Percentiles rank a stretch among this genome's conserved stretches.
Conservation (phyloP, 2,329 filamentous ascomycete genomes). For the Alternaria postmessia region DNA sequence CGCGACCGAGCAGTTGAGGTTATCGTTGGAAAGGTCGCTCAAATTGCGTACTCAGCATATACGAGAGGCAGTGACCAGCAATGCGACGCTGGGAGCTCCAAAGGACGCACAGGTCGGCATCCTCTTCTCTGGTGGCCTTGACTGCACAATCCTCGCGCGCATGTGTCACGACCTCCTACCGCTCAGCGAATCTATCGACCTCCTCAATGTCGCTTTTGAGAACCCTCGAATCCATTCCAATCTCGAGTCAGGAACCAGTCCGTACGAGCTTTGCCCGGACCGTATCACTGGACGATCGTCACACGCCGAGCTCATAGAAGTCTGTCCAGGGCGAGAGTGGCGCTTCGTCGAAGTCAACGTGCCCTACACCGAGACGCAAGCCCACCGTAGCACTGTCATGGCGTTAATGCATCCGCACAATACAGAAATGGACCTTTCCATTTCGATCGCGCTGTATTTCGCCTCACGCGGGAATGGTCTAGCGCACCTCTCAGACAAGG, state of each 20-base stretch:
- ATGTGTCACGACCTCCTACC: conserved; percentile 80
- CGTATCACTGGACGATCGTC: conserved; percentile 84
- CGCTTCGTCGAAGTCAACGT: conserved; percentile 87
- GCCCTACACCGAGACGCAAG: conserved; percentile 76
- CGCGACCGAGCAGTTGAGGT: conserved; percentile 63
- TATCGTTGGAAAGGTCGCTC: conserved; percentile 68
- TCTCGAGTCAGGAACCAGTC: conserved; percentile 38
- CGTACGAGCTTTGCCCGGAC: conserved; percentile 89
- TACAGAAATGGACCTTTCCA: conserved; percentile 98
- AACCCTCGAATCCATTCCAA: conserved; percentile 74
- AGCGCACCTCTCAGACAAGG: conserved; percentile 42
- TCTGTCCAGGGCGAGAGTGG: conserved; percentile 78
- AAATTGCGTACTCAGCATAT: conserved; percentile 60
- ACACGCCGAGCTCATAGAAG: conserved; percentile 72
- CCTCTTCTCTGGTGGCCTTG: conserved; percentile 91
- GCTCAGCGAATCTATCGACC: conserved; percentile 73
- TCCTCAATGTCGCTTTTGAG: conserved; percentile 96
- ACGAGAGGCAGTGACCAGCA: conserved; percentile 29
- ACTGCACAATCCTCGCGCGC: conserved; percentile 88
- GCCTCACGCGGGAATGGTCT: conserved; percentile 76
- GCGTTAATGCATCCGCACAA: conserved; percentile 90
- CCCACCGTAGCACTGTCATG: conserved; percentile 74
- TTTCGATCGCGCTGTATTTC: conserved; percentile 93
- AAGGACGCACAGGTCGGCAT: conserved; percentile 70
- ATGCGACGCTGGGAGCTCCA: background rate